Evolutionary conservation across 441 rosid genomes (phyloP).

Genomic region (Kokia cookei): DNA sequence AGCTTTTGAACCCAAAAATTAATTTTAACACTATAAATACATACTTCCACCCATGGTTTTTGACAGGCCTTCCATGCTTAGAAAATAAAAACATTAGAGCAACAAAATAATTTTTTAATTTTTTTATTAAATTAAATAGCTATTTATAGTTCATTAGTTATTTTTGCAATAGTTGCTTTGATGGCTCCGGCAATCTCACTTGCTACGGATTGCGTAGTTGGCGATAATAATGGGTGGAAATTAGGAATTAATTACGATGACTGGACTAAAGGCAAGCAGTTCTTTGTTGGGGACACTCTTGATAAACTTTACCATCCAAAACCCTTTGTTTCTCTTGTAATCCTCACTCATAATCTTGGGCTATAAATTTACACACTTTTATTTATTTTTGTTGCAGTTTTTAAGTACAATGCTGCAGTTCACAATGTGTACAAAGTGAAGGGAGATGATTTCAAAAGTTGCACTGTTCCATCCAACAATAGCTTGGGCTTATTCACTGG

Average conservation of each 20-base stretch:
- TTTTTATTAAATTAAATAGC: background rate
- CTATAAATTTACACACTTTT: background rate
- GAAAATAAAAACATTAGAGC: background rate
- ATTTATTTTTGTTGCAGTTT: slow-evolving; percentile 14
- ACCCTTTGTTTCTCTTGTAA: background rate
- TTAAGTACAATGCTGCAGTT: slow-evolving; percentile 16
- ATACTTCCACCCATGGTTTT: background rate
- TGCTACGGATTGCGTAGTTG: slow-evolving; percentile 29
- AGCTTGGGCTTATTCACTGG: slow-evolving; percentile 15
- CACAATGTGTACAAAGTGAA: slow-evolving; percentile 33
- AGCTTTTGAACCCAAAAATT: background rate
- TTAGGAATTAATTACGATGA: slow-evolving; percentile 8
- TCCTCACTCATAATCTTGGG: too few relatives aligned
- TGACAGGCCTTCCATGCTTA: background rate
- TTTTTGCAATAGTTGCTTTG: slow-evolving; percentile 13
- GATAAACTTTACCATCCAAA: slow-evolving; percentile 9
- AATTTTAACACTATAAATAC: background rate
- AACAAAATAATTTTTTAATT: background rate
- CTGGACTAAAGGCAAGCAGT: slow-evolving; percentile 33
- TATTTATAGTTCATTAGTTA: background rate
- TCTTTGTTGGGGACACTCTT: slow-evolving; percentile 32
- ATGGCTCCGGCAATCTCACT: slow-evolving; percentile 23
- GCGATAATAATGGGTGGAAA: slow-evolving; percentile 26
- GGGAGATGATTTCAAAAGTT: slow-evolving; percentile 18
- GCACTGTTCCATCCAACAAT: slow-evolving; percentile 16